Evolutionary conservation across 208 protist genomes (phyloP).

Genomic region (Balamuthia mandrillaris): DNA sequence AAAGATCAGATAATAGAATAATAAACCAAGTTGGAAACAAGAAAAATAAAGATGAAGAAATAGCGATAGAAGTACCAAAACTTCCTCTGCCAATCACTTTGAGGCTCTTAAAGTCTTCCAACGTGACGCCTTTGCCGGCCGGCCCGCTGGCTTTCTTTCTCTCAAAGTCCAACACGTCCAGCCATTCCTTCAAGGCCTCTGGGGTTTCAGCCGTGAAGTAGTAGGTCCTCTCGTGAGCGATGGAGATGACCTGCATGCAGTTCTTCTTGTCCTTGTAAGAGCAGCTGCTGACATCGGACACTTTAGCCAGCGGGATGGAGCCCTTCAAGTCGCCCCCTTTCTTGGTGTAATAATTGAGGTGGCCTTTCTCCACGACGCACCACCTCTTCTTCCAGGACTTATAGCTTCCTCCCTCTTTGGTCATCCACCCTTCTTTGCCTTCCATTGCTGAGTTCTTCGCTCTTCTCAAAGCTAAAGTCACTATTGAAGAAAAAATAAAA

Average conservation of each 20-base stretch:
- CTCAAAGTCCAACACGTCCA: neutral
- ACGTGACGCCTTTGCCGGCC: neutral
- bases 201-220: neutral
- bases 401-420: neutral
- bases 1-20: neutral
- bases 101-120: conserved; percentile 50
- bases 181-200: conserved; percentile 11
- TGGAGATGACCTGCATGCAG: neutral
- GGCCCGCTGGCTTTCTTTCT: neutral
- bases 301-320: neutral
- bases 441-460: too few species aligned
- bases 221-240: neutral
- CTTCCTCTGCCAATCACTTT: conserved; percentile 53
- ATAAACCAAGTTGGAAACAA: neutral
- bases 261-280: neutral
- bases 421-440: neutral
- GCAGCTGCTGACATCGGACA: neutral
- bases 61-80: conserved; percentile 70
- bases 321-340: neutral
- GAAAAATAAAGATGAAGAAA: neutral
- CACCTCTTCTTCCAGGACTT: conserved; percentile 15
- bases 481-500: too few species aligned
- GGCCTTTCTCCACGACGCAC: neutral
- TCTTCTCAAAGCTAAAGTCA: too few species aligned
- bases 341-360: neutral